Evolutionary conservation across 2,329 filamentous ascomycete genomes (phyloP).

Genomic region (Nemania serpens): DNA sequence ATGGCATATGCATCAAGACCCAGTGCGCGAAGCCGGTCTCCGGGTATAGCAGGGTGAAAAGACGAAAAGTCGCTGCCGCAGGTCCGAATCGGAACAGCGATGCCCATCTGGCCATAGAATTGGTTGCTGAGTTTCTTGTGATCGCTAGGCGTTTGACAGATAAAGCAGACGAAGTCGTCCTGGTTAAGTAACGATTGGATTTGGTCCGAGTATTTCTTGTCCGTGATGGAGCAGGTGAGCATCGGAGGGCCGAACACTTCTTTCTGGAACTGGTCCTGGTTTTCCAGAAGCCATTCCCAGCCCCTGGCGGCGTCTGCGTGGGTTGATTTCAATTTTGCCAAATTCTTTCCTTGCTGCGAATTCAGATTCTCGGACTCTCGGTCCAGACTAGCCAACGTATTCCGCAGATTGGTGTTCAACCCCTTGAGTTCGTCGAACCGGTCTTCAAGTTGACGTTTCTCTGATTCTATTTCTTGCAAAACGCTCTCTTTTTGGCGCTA

Average conservation of each 20-base stretch:
- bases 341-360: conserved; percentile 75
- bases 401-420: conserved; percentile 48
- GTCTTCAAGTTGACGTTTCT: conserved; percentile 44
- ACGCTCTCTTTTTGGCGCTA: conserved; percentile 66
- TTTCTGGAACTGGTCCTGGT: conserved; percentile 71
- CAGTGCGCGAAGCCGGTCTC: conserved; percentile 57
- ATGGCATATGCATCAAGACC: conserved; percentile 82
- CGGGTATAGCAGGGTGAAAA: conserved; percentile 60
- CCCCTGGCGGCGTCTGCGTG: conserved; percentile 69
- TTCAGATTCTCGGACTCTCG: conserved; percentile 64
- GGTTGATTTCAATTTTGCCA: conserved; percentile 63
- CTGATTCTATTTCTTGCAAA: conserved; percentile 55
- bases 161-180: conserved; percentile 69
- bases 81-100: conserved; percentile 75
- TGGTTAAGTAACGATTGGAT: conserved; percentile 56
- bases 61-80: conserved; percentile 58
- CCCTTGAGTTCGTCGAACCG: conserved; percentile 47
- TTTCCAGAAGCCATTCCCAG: conserved; percentile 81
- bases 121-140: conserved; percentile 72
- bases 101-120: conserved; percentile 64
- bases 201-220: conserved; percentile 65
- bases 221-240: conserved; percentile 77
- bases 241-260: conserved; percentile 82
- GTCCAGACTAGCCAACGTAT: conserved; percentile 47
- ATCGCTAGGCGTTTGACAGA: conserved; percentile 75